These are phyloP conservation scores for Hippophae gyantsensis DNA, from an alignment of 306 rosid species.

Conservation along the genomic window DNA sequence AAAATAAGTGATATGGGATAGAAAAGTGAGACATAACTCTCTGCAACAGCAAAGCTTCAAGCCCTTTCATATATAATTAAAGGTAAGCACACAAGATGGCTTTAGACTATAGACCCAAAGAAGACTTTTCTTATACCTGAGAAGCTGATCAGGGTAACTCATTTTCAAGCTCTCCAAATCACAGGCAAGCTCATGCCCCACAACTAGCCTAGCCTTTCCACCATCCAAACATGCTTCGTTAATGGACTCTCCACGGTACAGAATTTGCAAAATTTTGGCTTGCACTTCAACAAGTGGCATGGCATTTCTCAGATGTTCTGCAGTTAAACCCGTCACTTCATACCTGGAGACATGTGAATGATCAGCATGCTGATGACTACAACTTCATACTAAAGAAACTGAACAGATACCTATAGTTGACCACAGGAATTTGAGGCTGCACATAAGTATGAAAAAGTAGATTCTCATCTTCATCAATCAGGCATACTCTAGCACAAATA, in stretches of 20 bases:
- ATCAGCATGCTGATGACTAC: background rate
- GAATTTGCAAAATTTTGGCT: conserved; percentile 49
- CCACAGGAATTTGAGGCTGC: conserved; percentile 46
- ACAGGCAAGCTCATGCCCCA: conserved; percentile 66
- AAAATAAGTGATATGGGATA: conserved; percentile 11
- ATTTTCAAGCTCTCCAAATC: conserved; percentile 67
- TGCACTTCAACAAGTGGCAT: conserved; percentile 57
- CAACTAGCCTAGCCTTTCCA: conserved; percentile 72
- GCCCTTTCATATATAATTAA: background rate
- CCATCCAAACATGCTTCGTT: conserved; percentile 47
- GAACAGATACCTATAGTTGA: conserved; percentile 52
- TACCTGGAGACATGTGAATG: conserved; percentile 30
- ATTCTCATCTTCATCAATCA: conserved; percentile 70
- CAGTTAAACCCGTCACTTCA: conserved; percentile 66
- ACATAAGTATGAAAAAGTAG: conserved; percentile 58
- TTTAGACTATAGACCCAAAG: background rate
- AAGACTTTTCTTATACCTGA: conserved; percentile 41
- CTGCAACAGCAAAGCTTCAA: background rate
- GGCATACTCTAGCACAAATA: conserved; percentile 70
- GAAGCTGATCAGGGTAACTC: conserved; percentile 56
- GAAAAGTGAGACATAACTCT: conserved; percentile 3
- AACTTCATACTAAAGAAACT: conserved; percentile 10
- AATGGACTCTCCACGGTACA: conserved; percentile 56
- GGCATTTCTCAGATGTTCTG: conserved; percentile 60
- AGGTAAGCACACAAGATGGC: background rate